phyloP scores from a whole-genome alignment of 257 asterid genomes.

The Henckelia pumila region DNA sequence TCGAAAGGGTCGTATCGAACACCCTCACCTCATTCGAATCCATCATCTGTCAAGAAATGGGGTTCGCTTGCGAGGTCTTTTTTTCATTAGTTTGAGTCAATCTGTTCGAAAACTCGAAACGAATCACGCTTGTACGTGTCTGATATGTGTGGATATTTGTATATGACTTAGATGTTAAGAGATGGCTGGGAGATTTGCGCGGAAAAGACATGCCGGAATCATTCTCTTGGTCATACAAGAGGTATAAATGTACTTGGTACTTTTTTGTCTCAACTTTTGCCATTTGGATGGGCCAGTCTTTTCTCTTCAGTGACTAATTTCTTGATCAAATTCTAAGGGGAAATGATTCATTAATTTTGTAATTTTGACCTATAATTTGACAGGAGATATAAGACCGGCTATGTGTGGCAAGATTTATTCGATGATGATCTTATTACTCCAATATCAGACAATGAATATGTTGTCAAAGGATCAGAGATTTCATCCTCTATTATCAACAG shows the following conservation, averaged over 20 bases:
- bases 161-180: conserved; percentile 58
- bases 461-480: conserved; percentile 83
- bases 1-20: conserved; percentile 71
- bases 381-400: conserved; percentile 78
- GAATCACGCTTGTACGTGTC: background rate
- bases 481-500: conserved; percentile 25
- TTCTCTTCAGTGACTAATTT: background rate
- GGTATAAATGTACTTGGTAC: conserved; percentile 37
- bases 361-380: background rate
- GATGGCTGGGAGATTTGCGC: conserved; percentile 83
- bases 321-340: background rate
- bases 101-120: background rate
- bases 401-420: conserved; percentile 88
- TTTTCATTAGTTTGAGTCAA: background rate
- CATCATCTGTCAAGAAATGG: conserved; percentile 78
- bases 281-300: background rate
- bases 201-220: conserved; percentile 83
- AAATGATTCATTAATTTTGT: background rate
- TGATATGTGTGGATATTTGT: background rate
- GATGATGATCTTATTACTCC: conserved; percentile 97
- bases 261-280: too few species aligned
- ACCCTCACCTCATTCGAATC: conserved; percentile 84
- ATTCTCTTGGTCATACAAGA: conserved; percentile 90
- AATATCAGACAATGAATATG: conserved; percentile 83
- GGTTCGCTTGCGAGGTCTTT: conserved; percentile 59